phyloP scores from a whole-genome alignment of 2,329 filamentous ascomycete genomes.

The Rutstroemia sp. region DNA sequence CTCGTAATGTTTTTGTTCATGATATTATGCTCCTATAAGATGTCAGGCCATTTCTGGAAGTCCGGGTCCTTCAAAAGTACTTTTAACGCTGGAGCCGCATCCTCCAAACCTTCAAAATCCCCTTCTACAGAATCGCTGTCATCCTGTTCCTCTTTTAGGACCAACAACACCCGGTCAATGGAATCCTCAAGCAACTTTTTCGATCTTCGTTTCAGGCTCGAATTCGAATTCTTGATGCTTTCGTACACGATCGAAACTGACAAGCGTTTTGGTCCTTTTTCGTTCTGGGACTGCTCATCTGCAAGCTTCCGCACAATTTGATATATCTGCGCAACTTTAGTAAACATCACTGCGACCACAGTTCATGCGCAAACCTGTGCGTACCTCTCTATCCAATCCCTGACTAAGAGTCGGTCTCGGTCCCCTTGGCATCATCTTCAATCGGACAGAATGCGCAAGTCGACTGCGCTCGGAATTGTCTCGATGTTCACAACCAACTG shows the following conservation, averaged over 20 bases:
- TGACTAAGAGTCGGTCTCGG: slow-evolving; percentile 42
- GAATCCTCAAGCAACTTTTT: slow-evolving; percentile 78
- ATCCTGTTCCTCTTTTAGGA: slow-evolving; percentile 49
- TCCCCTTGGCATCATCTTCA: slow-evolving; percentile 30
- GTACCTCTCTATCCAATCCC: slow-evolving; percentile 56
- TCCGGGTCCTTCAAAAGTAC: slow-evolving; percentile 12
- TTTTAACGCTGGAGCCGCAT: slow-evolving; percentile 23
- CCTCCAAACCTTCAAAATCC: slow-evolving; percentile 42
- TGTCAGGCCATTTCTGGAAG: neutral
- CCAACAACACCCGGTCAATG: slow-evolving; percentile 72
- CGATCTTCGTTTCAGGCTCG: slow-evolving; percentile 72
- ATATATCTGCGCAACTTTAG: slow-evolving; percentile 48
- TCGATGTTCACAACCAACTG: neutral
- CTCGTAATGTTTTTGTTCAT: slow-evolving; percentile 60
- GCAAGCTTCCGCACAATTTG: slow-evolving; percentile 71
- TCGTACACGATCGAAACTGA: slow-evolving; percentile 63
- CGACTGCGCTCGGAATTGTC: neutral
- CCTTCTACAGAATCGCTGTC: slow-evolving; percentile 42
- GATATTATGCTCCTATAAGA: slow-evolving; percentile 44
- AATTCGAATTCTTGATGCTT: slow-evolving; percentile 77
- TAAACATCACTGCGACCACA: neutral
- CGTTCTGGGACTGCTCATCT: slow-evolving; percentile 52
- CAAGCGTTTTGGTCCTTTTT: slow-evolving; percentile 40
- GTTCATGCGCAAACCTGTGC: slow-evolving; percentile 27
- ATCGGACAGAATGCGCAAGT: neutral